Evolutionary conservation across 2,329 filamentous ascomycete genomes (phyloP).

Genomic region (Hawksworthiomyces lignivorus): DNA sequence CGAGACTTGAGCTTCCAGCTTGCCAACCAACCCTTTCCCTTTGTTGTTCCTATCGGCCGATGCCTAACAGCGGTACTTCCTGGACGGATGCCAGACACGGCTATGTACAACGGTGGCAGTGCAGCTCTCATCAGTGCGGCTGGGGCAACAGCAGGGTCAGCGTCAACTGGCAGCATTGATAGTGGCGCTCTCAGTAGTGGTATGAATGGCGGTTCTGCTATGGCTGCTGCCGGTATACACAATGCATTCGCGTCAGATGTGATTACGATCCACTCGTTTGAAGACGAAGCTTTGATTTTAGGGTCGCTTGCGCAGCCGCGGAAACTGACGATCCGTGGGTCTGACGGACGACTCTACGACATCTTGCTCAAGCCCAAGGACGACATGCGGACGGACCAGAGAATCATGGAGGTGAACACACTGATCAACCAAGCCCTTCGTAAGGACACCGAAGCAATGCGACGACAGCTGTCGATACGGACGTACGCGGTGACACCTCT

Average conservation of each 20-base stretch:
- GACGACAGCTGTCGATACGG: slow-evolving; percentile 86
- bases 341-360: slow-evolving; percentile 81
- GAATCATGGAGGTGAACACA: slow-evolving; percentile 97
- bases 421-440: slow-evolving; percentile 97
- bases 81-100: background rate
- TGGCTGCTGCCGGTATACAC: slow-evolving; percentile 55
- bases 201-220: too few species aligned
- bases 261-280: slow-evolving; percentile 71
- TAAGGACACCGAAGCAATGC: slow-evolving; percentile 81
- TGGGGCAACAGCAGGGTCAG: background rate
- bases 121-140: background rate
- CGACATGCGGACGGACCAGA: slow-evolving; percentile 92
- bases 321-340: slow-evolving; percentile 79
- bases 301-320: slow-evolving; percentile 88
- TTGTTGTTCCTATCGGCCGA: slow-evolving; percentile 84
- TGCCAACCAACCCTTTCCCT: slow-evolving; percentile 69
- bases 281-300: slow-evolving; percentile 83
- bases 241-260: slow-evolving; percentile 81
- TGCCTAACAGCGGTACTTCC: slow-evolving; percentile 79
- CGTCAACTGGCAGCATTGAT: slow-evolving; percentile 27
- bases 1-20: slow-evolving; percentile 77
- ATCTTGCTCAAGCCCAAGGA: slow-evolving; percentile 97
- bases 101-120: background rate
- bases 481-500: slow-evolving; percentile 95
- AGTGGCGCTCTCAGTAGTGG: background rate